A percentile compares a stretch with the other conserved stretches of the same genome.
Conservation (phyloP, 345 rosid genomes). For the Eucalyptus melliodora region DNA sequence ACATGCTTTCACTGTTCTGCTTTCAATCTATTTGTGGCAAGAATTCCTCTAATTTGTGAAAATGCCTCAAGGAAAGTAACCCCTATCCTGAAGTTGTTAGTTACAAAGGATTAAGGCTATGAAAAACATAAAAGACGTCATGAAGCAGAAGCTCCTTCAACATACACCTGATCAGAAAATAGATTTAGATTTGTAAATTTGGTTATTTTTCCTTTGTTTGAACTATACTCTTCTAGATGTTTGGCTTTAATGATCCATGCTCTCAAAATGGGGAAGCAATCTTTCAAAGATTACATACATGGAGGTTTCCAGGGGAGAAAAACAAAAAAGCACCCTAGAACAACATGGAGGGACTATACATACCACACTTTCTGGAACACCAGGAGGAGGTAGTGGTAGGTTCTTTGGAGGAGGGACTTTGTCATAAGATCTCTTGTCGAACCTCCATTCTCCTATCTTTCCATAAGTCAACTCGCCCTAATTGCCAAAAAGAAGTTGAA, state of each 20-base stretch:
- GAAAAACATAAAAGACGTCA: neutral
- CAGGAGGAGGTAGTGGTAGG: conserved; percentile 88
- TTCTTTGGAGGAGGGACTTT: conserved; percentile 56
- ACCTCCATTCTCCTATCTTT: conserved; percentile 93
- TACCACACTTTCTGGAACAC: conserved; percentile 97
- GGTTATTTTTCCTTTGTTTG: neutral
- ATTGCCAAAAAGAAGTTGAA: neutral
- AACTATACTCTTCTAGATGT: neutral
- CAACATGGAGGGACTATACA: conserved; percentile 1
- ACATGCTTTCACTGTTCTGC: neutral
- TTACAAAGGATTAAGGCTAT: neutral
- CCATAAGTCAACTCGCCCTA: conserved; percentile 89
- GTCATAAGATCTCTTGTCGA: conserved; percentile 80
- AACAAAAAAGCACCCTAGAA: neutral
- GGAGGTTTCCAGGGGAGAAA: neutral
- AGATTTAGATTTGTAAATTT: neutral
- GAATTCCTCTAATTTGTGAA: neutral
- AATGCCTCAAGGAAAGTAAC: neutral
- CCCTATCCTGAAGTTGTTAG: neutral
- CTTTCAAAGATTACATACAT: neutral
- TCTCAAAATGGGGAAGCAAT: neutral
- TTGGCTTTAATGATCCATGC: neutral
- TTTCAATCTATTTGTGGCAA: neutral
- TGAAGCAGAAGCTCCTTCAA: neutral
- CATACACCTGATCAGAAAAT: neutral